Conservation (phyloP, 2,329 filamentous ascomycete species). For the Fusarium tupiense region DNA sequence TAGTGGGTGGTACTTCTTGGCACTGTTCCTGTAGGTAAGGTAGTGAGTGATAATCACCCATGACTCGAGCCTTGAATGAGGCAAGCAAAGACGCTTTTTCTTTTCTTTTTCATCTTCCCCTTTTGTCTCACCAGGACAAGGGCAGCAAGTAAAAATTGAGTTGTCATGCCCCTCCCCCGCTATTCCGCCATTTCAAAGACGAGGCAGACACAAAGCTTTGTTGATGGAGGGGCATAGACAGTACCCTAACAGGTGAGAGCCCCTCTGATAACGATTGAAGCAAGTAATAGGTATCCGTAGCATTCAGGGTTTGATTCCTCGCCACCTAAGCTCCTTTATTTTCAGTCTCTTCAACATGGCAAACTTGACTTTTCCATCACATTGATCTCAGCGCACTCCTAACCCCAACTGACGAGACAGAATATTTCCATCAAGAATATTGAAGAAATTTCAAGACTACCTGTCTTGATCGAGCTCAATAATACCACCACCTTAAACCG, state of each 20-base stretch:
- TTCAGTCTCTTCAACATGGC: neutral
- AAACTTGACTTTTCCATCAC: conserved; percentile 3
- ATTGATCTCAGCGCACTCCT: neutral
- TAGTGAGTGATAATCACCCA: neutral
- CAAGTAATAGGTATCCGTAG: neutral
- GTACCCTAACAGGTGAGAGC: neutral
- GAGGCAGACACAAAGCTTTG: conserved; percentile 5
- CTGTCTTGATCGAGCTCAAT: neutral
- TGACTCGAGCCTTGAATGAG: neutral
- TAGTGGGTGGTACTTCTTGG: neutral
- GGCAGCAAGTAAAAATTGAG: neutral
- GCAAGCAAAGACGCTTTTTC: neutral
- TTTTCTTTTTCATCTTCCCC: too few species aligned
- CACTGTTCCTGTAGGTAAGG: neutral
- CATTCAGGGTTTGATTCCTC: neutral
- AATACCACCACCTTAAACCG: neutral
- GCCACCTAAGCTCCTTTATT: neutral
- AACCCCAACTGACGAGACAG: neutral
- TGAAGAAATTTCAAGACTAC: conserved; percentile 11
- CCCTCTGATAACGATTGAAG: conserved; percentile 10
- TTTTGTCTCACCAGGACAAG: neutral
- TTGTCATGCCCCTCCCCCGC: conserved; percentile 33
- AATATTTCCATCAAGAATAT: neutral
- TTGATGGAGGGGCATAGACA: conserved; percentile 16
- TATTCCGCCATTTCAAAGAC: neutral